Conservation (phyloP, 2,329 filamentous ascomycete species). For the Hymenoscyphus repandus region DNA sequence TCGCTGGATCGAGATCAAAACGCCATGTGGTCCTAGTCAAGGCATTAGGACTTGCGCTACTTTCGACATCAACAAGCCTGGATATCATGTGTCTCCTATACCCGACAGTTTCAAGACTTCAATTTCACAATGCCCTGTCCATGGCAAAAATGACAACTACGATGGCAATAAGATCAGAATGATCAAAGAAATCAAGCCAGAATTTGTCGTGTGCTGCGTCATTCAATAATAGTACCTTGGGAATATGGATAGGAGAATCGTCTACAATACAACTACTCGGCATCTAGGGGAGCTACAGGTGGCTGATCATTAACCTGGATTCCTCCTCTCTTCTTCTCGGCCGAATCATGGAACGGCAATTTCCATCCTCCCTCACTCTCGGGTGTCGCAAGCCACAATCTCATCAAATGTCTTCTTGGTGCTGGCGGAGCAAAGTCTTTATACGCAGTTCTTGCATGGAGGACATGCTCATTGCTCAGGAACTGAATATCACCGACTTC, state of each 20-base stretch:
- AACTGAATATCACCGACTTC: constrained; percentile 89
- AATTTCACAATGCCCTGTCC: constrained; percentile 10
- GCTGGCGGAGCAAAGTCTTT: constrained; percentile 63
- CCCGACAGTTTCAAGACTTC: not conserved
- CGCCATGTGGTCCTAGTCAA: constrained; percentile 10
- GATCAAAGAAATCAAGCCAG: constrained; percentile 8
- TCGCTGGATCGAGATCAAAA: constrained; percentile 12
- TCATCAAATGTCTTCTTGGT: constrained; percentile 72
- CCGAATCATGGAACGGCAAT: constrained; percentile 73
- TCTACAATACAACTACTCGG: constrained; percentile 51
- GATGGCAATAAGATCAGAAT: constrained; percentile 15
- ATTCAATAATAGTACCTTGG: not conserved
- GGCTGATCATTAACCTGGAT: constrained; percentile 81
- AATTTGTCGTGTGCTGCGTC: not conserved
- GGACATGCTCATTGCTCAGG: constrained; percentile 70
- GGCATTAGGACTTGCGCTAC: constrained; percentile 15
- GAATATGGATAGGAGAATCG: not conserved
- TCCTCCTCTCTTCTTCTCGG: constrained; percentile 81
- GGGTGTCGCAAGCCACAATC: constrained; percentile 79
- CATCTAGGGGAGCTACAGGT: constrained; percentile 70
- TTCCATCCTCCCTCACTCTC: constrained; percentile 81
- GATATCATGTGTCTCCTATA: not conserved
- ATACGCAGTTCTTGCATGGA: constrained; percentile 80
- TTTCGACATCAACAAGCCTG: not conserved
- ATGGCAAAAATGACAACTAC: constrained; percentile 12